Evolutionary conservation across 2,329 filamentous ascomycete species (phyloP).

Genomic region (Grosmannia clavigera): DNA sequence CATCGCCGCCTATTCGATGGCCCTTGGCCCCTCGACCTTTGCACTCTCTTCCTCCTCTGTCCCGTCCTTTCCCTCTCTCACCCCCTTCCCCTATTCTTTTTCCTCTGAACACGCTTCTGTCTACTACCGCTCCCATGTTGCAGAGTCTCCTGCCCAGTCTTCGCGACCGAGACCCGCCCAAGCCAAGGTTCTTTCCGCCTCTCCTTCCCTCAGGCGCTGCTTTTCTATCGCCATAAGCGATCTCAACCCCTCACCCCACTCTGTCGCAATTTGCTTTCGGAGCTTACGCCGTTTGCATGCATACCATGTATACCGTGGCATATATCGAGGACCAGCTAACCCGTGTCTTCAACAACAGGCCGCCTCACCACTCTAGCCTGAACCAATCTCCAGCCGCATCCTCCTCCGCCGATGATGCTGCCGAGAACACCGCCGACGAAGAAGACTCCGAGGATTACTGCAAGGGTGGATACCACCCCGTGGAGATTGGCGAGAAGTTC

Average conservation of each 20-base stretch:
- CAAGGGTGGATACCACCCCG: conserved; percentile 96
- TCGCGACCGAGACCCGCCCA: conserved; percentile 16
- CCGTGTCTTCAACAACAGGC: not conserved
- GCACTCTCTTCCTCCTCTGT: not conserved
- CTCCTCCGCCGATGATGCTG: conserved; percentile 68
- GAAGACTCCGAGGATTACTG: conserved; percentile 99
- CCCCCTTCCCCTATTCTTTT: not conserved
- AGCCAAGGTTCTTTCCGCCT: conserved; percentile 15
- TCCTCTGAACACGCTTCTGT: not conserved
- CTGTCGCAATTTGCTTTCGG: not conserved
- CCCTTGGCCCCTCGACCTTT: not conserved
- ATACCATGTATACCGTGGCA: not conserved
- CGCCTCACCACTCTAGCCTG: conserved; percentile 42
- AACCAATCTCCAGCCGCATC: conserved; percentile 65
- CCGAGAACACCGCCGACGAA: conserved; percentile 91
- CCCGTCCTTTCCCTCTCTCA: not conserved
- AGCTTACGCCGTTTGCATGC: not conserved
- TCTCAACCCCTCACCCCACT: not conserved
- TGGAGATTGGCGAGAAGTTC: conserved; percentile 88
- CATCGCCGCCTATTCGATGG: not conserved
- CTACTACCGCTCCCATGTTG: conserved; percentile 13
- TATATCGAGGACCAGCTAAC: conserved; percentile 16
- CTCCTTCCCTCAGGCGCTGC: not conserved
- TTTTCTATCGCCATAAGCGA: not conserved
- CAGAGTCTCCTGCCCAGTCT: conserved; percentile 16